phyloP scores from a whole-genome alignment of 768 basidiomycete species.

The Naganishia vaughanmartiniae region DNA sequence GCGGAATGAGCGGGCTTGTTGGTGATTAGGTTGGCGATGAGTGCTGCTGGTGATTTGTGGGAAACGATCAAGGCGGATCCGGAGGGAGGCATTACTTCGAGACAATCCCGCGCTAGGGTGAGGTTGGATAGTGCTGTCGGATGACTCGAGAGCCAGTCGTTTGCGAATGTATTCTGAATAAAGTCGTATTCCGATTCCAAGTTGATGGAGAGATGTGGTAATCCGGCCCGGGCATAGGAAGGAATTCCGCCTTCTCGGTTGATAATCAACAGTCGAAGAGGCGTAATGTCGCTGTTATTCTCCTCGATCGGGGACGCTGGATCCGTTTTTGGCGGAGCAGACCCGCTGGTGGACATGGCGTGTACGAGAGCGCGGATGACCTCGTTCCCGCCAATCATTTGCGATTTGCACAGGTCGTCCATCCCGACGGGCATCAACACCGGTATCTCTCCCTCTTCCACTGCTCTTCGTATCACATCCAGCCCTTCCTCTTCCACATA shows the following conservation, averaged over 20 bases:
- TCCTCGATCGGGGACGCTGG: conserved; percentile 21
- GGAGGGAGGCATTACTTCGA: conserved; percentile 84
- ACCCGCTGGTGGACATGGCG: conserved; percentile 62
- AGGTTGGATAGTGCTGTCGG: conserved; percentile 86
- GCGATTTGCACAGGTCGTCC: conserved; percentile 82
- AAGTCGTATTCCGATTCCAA: conserved; percentile 78
- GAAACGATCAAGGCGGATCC: conserved; percentile 96
- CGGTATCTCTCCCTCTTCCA: conserved; percentile 91
- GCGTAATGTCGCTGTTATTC: conserved; percentile 72
- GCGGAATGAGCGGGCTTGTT: conserved; percentile 96
- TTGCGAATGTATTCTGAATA: conserved; percentile 79
- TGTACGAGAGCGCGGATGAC: conserved; percentile 81
- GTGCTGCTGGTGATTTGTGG: conserved; percentile 88
- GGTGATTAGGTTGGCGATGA: conserved; percentile 95
- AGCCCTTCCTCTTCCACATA: conserved; percentile 76
- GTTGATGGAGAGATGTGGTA: conserved; percentile 94
- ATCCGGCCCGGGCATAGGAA: conserved; percentile 89
- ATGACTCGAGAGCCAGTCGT: conserved; percentile 70
- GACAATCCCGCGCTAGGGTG: conserved; percentile 75
- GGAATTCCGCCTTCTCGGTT: conserved; percentile 95
- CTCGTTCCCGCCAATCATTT: conserved; percentile 80
- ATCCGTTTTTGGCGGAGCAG: neutral
- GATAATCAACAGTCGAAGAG: conserved; percentile 94
- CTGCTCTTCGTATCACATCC: conserved; percentile 77
- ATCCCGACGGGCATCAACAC: conserved; percentile 90